A percentile compares a stretch with the other conserved stretches of the same genome.
Conservation (phyloP, 2,329 filamentous ascomycete species). For the Colletotrichum graminicola region DNA sequence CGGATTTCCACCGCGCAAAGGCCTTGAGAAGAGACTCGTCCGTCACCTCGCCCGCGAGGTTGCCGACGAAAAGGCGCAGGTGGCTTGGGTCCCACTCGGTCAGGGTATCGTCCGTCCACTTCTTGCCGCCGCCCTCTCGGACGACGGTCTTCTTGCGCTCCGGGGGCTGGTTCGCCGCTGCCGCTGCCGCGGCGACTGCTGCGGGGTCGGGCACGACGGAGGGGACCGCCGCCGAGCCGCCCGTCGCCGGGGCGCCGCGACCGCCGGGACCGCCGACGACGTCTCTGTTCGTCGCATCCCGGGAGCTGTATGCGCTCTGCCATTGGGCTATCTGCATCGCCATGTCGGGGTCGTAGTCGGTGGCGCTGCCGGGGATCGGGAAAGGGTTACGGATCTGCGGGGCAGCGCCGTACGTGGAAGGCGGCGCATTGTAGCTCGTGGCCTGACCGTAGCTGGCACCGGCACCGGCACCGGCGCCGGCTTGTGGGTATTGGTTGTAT, state of each 20-base stretch:
- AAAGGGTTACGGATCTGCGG: slow-evolving; percentile 88
- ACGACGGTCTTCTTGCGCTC: slow-evolving; percentile 88
- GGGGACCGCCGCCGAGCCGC: slow-evolving; percentile 51
- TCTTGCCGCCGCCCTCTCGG: slow-evolving; percentile 89
- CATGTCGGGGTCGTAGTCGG: slow-evolving; percentile 79
- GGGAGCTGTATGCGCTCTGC: slow-evolving; percentile 87
- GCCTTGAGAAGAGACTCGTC: slow-evolving; percentile 96
- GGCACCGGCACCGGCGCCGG: slow-evolving; percentile 43
- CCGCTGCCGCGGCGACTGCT: slow-evolving; percentile 54
- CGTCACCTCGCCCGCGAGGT: slow-evolving; percentile 96
- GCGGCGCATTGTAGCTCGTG: slow-evolving; percentile 50
- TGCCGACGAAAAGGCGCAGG: slow-evolving; percentile 95
- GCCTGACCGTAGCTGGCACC: slow-evolving; percentile 46
- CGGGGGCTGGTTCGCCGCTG: slow-evolving; percentile 61
- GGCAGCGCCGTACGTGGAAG: slow-evolving; percentile 59
- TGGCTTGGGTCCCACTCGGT: slow-evolving; percentile 97
- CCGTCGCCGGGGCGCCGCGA: slow-evolving; percentile 48
- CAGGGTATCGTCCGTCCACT: slow-evolving; percentile 88
- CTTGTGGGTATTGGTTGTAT: slow-evolving; percentile 48
- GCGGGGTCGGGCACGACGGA: slow-evolving; percentile 47
- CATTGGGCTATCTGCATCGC: slow-evolving; percentile 94
- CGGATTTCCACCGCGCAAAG: slow-evolving; percentile 86
- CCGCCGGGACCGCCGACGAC: slow-evolving; percentile 44
- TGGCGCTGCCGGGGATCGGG: slow-evolving; percentile 67
- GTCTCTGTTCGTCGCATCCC: slow-evolving; percentile 59